A percentile compares a stretch with the other conserved stretches of the same genome.
Conservation (phyloP, 225 moss, liverwort and hornwort species). For the Antitrichia curtipendula region DNA sequence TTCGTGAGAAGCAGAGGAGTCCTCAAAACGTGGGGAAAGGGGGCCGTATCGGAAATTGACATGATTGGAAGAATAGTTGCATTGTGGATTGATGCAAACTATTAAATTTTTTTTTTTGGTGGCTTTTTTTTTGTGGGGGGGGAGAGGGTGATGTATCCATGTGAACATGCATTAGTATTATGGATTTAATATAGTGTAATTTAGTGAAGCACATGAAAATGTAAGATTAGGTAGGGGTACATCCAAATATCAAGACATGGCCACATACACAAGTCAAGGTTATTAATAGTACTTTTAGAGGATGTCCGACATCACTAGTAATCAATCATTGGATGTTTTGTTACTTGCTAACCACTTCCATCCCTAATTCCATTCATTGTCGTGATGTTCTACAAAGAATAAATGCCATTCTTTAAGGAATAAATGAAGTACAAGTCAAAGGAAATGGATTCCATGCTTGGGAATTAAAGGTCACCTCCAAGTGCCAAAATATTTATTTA, state of each 20-base stretch:
- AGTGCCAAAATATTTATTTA: not conserved
- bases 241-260: not conserved
- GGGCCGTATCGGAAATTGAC: not conserved
- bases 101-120: not conserved
- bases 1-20: not conserved
- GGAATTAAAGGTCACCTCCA: too few relatives aligned
- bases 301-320: not conserved
- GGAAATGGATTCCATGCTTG: not conserved
- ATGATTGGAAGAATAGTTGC: not conserved
- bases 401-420: rapidly evolving
- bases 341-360: not conserved
- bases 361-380: not conserved
- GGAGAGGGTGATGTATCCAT: not conserved
- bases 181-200: not conserved
- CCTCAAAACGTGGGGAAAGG: not conserved
- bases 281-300: not conserved
- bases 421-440: not conserved
- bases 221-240: not conserved
- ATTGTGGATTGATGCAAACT: not conserved
- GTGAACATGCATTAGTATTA: rapidly evolving
- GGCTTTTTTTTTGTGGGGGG: rapidly evolving
- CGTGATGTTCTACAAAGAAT: not conserved
- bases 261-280: rapidly evolving
- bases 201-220: rapidly evolving
- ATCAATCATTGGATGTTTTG: not conserved